Evolutionary conservation across 768 basidiomycete genomes (phyloP).

Genomic region (Phlebiopsis gigantea): DNA sequence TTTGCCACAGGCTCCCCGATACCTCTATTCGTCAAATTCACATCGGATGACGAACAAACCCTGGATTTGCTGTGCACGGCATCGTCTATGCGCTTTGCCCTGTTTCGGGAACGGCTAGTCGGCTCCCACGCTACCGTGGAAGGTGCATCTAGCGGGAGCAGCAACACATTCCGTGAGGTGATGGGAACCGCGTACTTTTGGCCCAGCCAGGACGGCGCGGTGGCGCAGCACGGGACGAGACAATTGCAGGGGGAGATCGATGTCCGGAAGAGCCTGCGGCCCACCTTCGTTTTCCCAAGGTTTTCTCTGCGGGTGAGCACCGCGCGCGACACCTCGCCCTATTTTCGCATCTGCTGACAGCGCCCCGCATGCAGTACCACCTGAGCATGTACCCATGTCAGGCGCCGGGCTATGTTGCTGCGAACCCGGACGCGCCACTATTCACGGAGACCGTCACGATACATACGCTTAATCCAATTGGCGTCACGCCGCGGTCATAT

Average conservation of each 20-base stretch:
- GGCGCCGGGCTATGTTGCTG: slow-evolving; percentile 36
- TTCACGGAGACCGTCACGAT: slow-evolving; percentile 37
- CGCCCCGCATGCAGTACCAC: slow-evolving; percentile 34
- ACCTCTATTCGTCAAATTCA: slow-evolving; percentile 44
- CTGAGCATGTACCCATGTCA: slow-evolving; percentile 38
- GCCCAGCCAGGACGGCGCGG: slow-evolving; percentile 32
- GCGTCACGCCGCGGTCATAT: slow-evolving; percentile 37
- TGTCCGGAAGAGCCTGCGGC: slow-evolving; percentile 40
- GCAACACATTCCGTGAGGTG: slow-evolving; percentile 40
- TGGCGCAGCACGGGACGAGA: slow-evolving; percentile 26
- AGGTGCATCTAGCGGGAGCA: slow-evolving; percentile 32
- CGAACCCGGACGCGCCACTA: slow-evolving; percentile 25
- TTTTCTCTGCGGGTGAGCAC: slow-evolving; percentile 43
- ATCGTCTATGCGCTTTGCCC: slow-evolving; percentile 33
- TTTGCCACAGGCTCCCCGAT: slow-evolving; percentile 48
- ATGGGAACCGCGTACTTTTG: slow-evolving; percentile 47
- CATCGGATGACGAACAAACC: slow-evolving; percentile 38
- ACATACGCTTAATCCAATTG: slow-evolving; percentile 33
- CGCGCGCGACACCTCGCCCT: background rate
- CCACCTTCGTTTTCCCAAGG: slow-evolving; percentile 37
- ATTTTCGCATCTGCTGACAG: slow-evolving; percentile 1
- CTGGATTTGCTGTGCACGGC: slow-evolving; percentile 44
- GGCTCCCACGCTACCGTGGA: slow-evolving; percentile 43
- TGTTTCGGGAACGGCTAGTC: slow-evolving; percentile 43
- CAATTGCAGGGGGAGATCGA: slow-evolving; percentile 47